Evolutionary conservation across 768 basidiomycete species (phyloP).

Genomic region (Termitomyces heimii): DNA sequence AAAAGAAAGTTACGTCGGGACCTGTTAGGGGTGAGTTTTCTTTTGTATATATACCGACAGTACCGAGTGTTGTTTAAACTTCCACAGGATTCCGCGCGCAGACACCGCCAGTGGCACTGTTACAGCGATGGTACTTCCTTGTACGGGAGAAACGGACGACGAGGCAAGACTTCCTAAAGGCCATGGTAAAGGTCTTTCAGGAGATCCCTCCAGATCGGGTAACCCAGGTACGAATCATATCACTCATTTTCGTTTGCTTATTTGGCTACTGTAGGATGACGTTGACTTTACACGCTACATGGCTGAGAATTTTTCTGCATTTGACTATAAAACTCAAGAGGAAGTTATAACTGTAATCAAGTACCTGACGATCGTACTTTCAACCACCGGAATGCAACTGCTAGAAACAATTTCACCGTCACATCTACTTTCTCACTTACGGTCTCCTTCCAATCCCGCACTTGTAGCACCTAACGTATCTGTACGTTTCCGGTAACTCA

Average conservation of each 20-base stretch:
- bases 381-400: conserved; percentile 77
- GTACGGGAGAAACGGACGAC: conserved; percentile 86
- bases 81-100: conserved; percentile 58
- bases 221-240: conserved; percentile 39
- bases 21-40: conserved; percentile 44
- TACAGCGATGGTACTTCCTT: conserved; percentile 88
- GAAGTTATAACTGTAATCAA: conserved; percentile 86
- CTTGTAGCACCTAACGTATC: conserved; percentile 7
- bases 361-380: conserved; percentile 67
- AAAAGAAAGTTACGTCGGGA: conserved; percentile 47
- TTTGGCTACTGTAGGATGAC: conserved; percentile 49
- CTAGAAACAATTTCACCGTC: conserved; percentile 69
- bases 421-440: conserved; percentile 60
- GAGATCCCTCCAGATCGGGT: conserved; percentile 52
- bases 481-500: neutral
- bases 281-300: conserved; percentile 87
- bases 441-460: conserved; percentile 21
- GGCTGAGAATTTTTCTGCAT: conserved; percentile 87
- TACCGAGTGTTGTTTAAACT: neutral
- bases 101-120: conserved; percentile 62
- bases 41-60: neutral
- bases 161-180: conserved; percentile 82
- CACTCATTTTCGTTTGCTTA: neutral
- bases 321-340: conserved; percentile 95
- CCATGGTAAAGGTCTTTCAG: conserved; percentile 79